A percentile compares a stretch with the other conserved stretches of the same genome.
These are phyloP conservation scores for Flueggea neowawraea DNA, from an alignment of 441 rosid genomes.

Conservation along the genomic window DNA sequence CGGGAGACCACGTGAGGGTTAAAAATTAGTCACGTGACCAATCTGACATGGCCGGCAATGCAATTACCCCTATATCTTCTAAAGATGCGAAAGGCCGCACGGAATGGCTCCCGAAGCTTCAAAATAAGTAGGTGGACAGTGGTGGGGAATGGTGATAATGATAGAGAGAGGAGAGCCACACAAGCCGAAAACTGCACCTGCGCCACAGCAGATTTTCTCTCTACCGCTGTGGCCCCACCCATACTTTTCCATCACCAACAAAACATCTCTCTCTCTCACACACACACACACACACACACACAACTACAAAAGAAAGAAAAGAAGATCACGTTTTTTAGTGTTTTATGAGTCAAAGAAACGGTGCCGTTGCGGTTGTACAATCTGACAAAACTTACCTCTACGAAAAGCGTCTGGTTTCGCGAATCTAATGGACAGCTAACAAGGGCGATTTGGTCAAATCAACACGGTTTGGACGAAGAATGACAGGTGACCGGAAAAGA, in stretches of 20 bases:
- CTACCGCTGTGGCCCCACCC: too few relatives aligned
- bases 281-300: too few relatives aligned
- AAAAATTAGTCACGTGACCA: constrained; percentile 14
- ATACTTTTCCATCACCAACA: too few relatives aligned
- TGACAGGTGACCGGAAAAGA: constrained; percentile 31
- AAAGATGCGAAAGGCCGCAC: background rate
- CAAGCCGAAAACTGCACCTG: background rate
- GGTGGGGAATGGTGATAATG: background rate
- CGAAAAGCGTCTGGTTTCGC: background rate
- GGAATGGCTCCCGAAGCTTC: too few relatives aligned
- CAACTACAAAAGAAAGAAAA: too few relatives aligned
- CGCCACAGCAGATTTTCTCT: constrained; percentile 16
- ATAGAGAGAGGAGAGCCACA: background rate
- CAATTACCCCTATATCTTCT: background rate
- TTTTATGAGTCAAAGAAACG: background rate
- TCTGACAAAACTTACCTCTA: constrained; percentile 25
- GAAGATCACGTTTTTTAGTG: too few relatives aligned
- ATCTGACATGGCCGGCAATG: constrained; percentile 27
- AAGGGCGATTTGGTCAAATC: constrained; percentile 25
- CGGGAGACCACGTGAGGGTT: too few relatives aligned
- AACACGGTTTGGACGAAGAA: background rate
- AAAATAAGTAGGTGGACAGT: background rate
- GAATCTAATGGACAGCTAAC: background rate
- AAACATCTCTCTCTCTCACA: too few relatives aligned
- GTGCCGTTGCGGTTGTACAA: background rate